Evolutionary conservation across 2,329 filamentous ascomycete genomes (phyloP), one percentile per base, ranked within the genome.

Genomic region (Fusarium sp.): DNA sequence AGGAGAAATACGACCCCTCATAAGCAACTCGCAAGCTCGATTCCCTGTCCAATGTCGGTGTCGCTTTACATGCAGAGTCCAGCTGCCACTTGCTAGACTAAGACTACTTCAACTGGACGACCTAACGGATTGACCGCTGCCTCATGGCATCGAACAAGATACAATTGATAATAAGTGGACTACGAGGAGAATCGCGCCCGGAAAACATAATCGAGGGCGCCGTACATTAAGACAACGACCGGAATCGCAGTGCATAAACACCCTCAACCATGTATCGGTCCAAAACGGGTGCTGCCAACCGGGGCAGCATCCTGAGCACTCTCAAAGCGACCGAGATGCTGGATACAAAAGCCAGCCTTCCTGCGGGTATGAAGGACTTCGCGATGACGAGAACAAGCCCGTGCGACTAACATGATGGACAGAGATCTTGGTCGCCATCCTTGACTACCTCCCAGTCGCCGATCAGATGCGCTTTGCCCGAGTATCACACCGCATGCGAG

Each of bases 371-470:
- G 84, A 40, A 43, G 25, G 3, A 32, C 7, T 49, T 8, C 8
- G 41, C 13, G 5, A 22, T 29, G 25, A 12, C 27, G 13, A 67
- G n/a, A 38, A 16, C 13, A 22, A 53, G 25, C 25, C n/a, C 46
- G 13, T 34, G 27, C 48, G 43, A 53, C 67, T 71, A 46, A 71
- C 59, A 45, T 34, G 20, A 29, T 24, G 29, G 48, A 41, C 60
- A 93, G 95, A 98, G 83, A 93, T 98, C 72, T 88, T 98, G 74
- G 91, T 92, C 30, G 87, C 90, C 0, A 94, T 99, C 72, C 88
- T 99, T 77, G 94, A 98, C 78, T 94, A 97, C 82, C 88, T 98
- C 41, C 92, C 93, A 41, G 87, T 97, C 29, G 84, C 91, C 65
- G 95, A 98, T 79, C 90, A 97, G 75, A 88, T 98, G 78, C 89